Base-by-base conservation (phyloP, 2,329 filamentous ascomycete species). In the Aspergillus sp. region DNA sequence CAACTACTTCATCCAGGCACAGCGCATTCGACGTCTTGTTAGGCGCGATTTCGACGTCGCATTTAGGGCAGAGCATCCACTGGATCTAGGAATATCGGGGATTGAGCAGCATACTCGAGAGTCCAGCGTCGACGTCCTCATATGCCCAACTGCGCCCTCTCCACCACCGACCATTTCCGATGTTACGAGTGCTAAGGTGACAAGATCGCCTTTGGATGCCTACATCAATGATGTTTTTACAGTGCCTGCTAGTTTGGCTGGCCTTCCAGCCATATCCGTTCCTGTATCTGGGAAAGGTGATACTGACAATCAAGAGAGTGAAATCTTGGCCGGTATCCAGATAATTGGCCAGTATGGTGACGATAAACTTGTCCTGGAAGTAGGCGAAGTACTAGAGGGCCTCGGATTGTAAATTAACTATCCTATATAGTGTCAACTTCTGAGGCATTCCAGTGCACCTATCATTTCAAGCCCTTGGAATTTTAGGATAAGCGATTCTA, bases 211-310 rank as follows among this genome's bases (percentile, higher is more conserved):
- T 0, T 77, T 96, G n/a, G 87, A 93, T 66, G 84, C 84, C 1
- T 98, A 97, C 70, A 90, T 90, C 80, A 96, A 95, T 68, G 95
- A 99, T 76, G 89, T 98, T 1, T 93, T 98, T 67, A 98, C 95
- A 0, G 93, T 99, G 1, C 95, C 95, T 1, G 92, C 93, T 2
- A 97, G 92, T 76, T 79, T 99, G 63, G 95, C 93, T 0, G 95
- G 95, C 0, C 78, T 99, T 55, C 95, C 95, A 3, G 90, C 93
- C 11, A 84, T 97, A 51, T 97, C 90, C 64, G 81, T 99, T 11
- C 93, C 95, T 0, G 80, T 89, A 62, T 72, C 75, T 17, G 68
- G 80, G 58, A 71, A 55, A 6, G 55, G 41, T 23, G 49, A 57
- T 7, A 33, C 43, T 17, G 41, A 56, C 11, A 53, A 52, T 19